phyloP scores from a whole-genome alignment of 179 eudicot genomes.

The Corrigiola litoralis region DNA sequence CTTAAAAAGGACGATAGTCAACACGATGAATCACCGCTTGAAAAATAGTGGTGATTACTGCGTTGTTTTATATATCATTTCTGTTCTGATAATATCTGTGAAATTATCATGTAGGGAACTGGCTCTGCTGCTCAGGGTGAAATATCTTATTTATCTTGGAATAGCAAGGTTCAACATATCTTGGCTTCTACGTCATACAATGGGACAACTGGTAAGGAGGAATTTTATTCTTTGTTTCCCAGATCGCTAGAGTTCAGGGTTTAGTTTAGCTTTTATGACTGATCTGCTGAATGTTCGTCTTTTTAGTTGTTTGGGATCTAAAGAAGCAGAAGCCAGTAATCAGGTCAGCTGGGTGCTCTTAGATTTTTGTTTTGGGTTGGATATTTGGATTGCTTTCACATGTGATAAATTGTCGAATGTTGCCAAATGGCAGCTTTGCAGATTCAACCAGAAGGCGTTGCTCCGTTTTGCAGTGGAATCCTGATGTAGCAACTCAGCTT shows the following conservation, averaged over 20 bases:
- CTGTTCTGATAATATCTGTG: not conserved
- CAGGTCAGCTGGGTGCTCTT: slow-evolving; percentile 42
- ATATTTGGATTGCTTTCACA: not conserved
- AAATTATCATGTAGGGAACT: slow-evolving; percentile 58
- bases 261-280: slow-evolving; percentile 2
- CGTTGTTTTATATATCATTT: not conserved
- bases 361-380: not conserved
- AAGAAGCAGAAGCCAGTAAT: slow-evolving; percentile 95
- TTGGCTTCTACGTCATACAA: slow-evolving; percentile 90
- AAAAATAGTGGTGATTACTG: not conserved
- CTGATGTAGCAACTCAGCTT: slow-evolving; percentile 91
- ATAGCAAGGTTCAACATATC: slow-evolving; percentile 85
- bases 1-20: no score
- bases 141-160: slow-evolving; percentile 95
- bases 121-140: slow-evolving; percentile 90
- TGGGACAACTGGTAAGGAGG: slow-evolving; percentile 71
- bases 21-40: no score
- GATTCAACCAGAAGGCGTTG: slow-evolving; percentile 79
- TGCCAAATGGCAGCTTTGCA: slow-evolving; percentile 58
- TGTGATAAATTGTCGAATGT: slow-evolving; percentile 1
- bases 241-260: not conserved
- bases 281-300: not conserved
- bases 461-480: slow-evolving; percentile 99
- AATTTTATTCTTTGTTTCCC: not conserved
- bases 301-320: slow-evolving; percentile 94